These are phyloP conservation scores for Gaultheria prostrata DNA, from an alignment of 148 eudicot species.

Conservation along the genomic window DNA sequence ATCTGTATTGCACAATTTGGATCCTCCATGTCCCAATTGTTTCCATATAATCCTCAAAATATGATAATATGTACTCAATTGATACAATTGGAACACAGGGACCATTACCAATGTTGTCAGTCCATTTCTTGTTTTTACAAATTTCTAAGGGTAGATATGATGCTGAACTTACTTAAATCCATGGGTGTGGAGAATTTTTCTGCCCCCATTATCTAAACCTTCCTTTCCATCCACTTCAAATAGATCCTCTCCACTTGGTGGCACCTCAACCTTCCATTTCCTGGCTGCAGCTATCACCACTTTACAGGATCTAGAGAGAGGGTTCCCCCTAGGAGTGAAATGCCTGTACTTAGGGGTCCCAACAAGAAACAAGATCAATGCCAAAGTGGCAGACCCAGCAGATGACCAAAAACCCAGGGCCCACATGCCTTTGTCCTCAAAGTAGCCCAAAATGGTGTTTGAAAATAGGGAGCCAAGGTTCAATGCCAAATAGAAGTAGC, in stretches of 20 bases:
- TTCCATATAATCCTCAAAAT: neutral
- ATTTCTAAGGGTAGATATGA: neutral
- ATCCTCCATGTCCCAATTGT: neutral
- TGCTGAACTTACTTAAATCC: slow-evolving; percentile 52
- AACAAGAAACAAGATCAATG: slow-evolving; percentile 43
- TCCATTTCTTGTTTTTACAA: neutral
- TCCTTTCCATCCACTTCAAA: slow-evolving; percentile 45
- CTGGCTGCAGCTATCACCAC: slow-evolving; percentile 49
- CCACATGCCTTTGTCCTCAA: slow-evolving; percentile 67
- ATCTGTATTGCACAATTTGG: neutral
- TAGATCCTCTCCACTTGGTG: slow-evolving; percentile 34
- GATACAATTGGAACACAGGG: neutral
- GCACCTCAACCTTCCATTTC: slow-evolving; percentile 43
- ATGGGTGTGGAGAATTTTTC: slow-evolving; percentile 51
- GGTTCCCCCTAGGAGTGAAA: slow-evolving; percentile 55
- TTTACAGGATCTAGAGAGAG: slow-evolving; percentile 53
- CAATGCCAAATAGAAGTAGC: slow-evolving; percentile 68
- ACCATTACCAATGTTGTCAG: neutral
- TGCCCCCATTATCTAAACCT: slow-evolving; percentile 32
- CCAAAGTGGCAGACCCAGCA: slow-evolving; percentile 43
- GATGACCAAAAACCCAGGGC: slow-evolving; percentile 65
- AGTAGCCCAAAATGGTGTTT: slow-evolving; percentile 59
- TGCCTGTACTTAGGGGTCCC: slow-evolving; percentile 64
- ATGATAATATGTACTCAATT: neutral
- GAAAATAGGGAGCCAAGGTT: slow-evolving; percentile 73